Conservation (phyloP, 2,329 filamentous ascomycete genomes). For the Arthroderma sp. region DNA sequence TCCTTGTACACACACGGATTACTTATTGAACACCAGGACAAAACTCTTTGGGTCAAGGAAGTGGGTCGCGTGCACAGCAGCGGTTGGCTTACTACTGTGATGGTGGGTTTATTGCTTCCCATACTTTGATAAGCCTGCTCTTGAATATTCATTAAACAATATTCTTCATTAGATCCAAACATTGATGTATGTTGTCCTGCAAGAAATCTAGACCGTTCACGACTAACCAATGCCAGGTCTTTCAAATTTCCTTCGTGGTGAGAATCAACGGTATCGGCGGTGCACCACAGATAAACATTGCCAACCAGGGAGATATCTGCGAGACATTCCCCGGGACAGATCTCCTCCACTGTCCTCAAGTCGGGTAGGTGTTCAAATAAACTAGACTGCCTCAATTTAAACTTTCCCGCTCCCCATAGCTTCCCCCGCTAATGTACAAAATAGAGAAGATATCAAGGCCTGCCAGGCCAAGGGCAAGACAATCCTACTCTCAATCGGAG, state of each 20-base stretch:
- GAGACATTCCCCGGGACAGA: not conserved
- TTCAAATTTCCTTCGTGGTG: not conserved
- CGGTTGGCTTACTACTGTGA: not conserved
- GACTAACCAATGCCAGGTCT: not conserved
- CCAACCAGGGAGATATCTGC: not conserved
- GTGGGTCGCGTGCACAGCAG: not conserved
- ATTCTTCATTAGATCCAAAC: not conserved
- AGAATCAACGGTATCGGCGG: not conserved
- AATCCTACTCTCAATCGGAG: conserved; percentile 36
- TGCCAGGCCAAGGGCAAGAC: conserved; percentile 32
- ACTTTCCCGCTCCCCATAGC: not conserved
- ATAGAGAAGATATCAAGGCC: conserved; percentile 22
- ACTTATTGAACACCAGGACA: not conserved
- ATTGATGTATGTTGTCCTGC: not conserved
- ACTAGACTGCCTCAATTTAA: not conserved
- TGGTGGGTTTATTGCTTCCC: not conserved
- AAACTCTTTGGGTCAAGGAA: not conserved
- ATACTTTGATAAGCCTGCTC: not conserved
- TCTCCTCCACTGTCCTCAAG: not conserved
- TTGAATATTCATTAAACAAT: not conserved
- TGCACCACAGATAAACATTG: not conserved
- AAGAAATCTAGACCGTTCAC: not conserved
- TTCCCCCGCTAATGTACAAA: not conserved
- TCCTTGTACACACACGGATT: no score
- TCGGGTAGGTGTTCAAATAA: not conserved